Base-by-base conservation (phyloP, 257 asterid genomes). In the Solanum habrochaites region DNA sequence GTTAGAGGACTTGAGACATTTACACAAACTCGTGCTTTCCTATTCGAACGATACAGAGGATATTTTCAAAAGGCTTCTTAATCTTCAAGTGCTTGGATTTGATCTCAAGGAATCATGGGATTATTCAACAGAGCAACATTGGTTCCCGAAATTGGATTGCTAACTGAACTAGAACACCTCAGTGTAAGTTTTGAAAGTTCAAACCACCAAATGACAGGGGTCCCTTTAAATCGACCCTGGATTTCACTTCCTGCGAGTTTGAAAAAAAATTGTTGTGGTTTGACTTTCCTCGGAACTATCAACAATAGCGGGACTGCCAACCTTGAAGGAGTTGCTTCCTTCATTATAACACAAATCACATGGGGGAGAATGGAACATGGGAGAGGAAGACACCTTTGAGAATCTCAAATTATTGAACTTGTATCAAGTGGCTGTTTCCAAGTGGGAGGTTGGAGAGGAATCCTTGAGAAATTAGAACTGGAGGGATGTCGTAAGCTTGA, bases 401-500 rank as follows among this genome's bases (percentile, higher is more conserved):
- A 74, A 39, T 21, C 82, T 74, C 56, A 74, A 74, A 74, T 74
- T 0, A 23, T 74, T 74, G 56, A 2, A 12, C 0, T 39, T 74
- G 12, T 0, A 1, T 1, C 0, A 0, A 21, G 12, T 23, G 32
- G 23, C 6, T 6, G 32, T 74, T 74, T 18, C 82, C 25, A 73
- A 74, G 56, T 74, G 32, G 82, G 56, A 11, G 82, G 21, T 39
- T 23, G 6, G 7, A 74, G 82, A 74, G 32, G 82, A 74, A 74
- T 74, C 82, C 20, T 42, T 39, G 43, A 58, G 66, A 67, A 73
- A 21, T 39, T 49, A 73, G 0, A 0, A 23, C 32, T 74, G 82
- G 0, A 0, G 20, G 0, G 11, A 5, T 23, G 32, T 73, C 0
- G 0, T 21, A 0, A 11, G 0, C 56, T 73, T 73, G 32, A 39